These are phyloP conservation scores for Hyphopichia khmerensis DNA, from an alignment of 1,139 yeast species.

Conservation along the genomic window DNA sequence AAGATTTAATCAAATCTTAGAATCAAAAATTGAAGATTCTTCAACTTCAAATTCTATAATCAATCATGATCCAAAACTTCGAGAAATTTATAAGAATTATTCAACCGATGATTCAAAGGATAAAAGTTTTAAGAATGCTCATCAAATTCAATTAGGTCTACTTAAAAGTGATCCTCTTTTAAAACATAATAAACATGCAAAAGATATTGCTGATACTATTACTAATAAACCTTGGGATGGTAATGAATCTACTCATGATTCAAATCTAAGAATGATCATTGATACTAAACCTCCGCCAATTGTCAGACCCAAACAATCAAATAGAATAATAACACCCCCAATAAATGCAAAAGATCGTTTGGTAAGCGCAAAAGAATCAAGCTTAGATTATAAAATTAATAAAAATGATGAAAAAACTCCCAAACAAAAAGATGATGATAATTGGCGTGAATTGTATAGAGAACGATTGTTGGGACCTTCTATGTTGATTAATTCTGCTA, in stretches of 20 bases:
- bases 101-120: constrained; percentile 10
- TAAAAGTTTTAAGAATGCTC: constrained; percentile 13
- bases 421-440: constrained; percentile 38
- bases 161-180: constrained; percentile 29
- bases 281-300: constrained; percentile 55
- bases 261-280: constrained; percentile 59
- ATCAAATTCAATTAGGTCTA: constrained; percentile 22
- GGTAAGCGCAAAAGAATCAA: constrained; percentile 60
- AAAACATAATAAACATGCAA: constrained; percentile 45
- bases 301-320: constrained; percentile 2
- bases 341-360: constrained; percentile 36
- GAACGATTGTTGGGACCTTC: constrained; percentile 65
- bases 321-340: constrained; percentile 26
- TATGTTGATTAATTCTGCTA: constrained; percentile 38
- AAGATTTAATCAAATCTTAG: constrained; percentile 29
- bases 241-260: constrained; percentile 49
- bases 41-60: constrained; percentile 11
- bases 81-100: constrained; percentile 11
- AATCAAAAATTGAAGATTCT: constrained; percentile 18
- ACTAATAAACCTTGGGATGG: constrained; percentile 69
- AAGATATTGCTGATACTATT: constrained; percentile 47
- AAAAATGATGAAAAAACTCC: constrained; percentile 23
- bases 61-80: constrained; percentile 19
- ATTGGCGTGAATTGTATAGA: constrained; percentile 60
- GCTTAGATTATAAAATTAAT: constrained; percentile 60